Percentiles rank a stretch among this genome's conserved stretches.
Conservation (phyloP, 2,329 filamentous ascomycete genomes). For the Diaporthe australafricana region DNA sequence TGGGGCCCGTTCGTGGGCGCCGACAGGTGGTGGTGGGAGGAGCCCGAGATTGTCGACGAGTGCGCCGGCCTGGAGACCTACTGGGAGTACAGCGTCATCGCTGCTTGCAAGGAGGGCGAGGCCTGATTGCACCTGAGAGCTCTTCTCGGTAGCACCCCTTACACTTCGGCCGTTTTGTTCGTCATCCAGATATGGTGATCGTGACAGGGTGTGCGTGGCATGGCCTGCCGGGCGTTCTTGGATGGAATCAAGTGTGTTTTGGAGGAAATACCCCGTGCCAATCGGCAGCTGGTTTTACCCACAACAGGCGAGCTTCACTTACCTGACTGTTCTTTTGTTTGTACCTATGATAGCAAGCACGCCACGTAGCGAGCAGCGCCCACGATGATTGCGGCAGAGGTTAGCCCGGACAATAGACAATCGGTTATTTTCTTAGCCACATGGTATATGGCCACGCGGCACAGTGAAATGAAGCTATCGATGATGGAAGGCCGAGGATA, state of each 20-base stretch:
- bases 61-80: constrained; percentile 64
- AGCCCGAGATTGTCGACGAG: constrained; percentile 64
- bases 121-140: neutral
- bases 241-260: neutral
- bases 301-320: no score
- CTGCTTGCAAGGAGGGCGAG: constrained; percentile 61
- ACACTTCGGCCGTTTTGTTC: neutral
- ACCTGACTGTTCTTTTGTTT: no score
- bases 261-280: constrained; percentile 21
- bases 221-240: neutral
- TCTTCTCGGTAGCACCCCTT: neutral
- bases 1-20: constrained; percentile 66
- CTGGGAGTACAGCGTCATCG: constrained; percentile 70
- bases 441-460: neutral
- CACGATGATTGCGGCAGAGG: neutral
- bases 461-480: neutral
- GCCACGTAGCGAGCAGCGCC: neutral
- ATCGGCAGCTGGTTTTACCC: neutral
- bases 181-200: neutral
- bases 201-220: neutral
- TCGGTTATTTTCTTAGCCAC: neutral
- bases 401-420: neutral
- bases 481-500: neutral
- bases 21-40: constrained; percentile 72
- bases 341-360: neutral